Evolutionary conservation across 2,329 filamentous ascomycete species (phyloP), one percentile per base, ranked within the genome.

Genomic region (Trichophyton mentagrophytes): DNA sequence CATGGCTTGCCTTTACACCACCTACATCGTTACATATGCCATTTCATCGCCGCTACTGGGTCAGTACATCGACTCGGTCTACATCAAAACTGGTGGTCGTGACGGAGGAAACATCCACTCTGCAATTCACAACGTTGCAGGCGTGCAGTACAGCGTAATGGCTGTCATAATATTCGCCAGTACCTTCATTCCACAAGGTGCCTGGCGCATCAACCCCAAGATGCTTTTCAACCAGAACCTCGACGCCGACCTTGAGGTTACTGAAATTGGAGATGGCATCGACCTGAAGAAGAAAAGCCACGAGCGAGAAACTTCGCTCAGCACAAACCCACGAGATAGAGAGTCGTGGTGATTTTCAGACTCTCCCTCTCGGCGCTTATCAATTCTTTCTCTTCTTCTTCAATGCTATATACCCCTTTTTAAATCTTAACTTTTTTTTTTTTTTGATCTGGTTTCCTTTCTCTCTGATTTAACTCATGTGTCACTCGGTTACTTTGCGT

Each of bases 1-100:
- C 46, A 80, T 80, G 78, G 76, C 77, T 0, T 79, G 79, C 64
- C 69, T 80, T 3, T 80, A 80, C 67, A 77, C 72, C 5, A 76
- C 76, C 6, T 80, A 80, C 64, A 78, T 80, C 44, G 72, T 78
- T 44, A 71, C 74, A 25, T 79, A 77, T 65, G 77, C 77, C 38
- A 74, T 79, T 55, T 67, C 72, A 20, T 74, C 73, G 5, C 75
- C 77, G 0, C 66, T 77, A 1, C 72, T 81, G 1, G 78, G 77
- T 1, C 69, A 69, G 13, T 80, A 80, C 64, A 72, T 79, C 59
- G 77, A 79, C 61, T 66, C 68, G 1, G 69, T 78, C 9, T 77
- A 72, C 33, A 72, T 70, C 38, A 53, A 59, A 27, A 66, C 66
- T 0, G 69, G 69, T 15, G 69, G 69, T 13, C 57, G 62, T 51